Evolutionary conservation across 176 grass and related monocot genomes (phyloP), one percentile per base, ranked within the genome.

Genomic region (Paspalum notatum): DNA sequence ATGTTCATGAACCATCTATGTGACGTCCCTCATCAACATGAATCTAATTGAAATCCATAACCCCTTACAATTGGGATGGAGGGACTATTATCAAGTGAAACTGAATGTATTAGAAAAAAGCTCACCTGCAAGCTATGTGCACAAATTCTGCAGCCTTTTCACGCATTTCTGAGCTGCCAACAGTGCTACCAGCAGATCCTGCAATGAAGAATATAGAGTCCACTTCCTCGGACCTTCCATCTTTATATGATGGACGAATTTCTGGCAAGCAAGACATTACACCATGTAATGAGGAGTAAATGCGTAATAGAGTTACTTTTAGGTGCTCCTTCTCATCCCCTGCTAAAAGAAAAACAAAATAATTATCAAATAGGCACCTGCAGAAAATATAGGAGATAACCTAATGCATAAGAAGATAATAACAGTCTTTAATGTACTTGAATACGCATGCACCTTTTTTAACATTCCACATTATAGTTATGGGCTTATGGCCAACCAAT

Each of bases 211-310:
- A 62, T 56, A 18, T 76, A n/a, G 86, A 16, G 43, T 89, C 92
- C 62, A 84, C 84, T 27, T 82, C 70, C 84, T 91, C 87, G 10
- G 79, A 76, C 54, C 75, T 87, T 73, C 87, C 87, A 85, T 89
- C 61, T 84, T 84, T 95, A 81, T 84, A 87, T 74, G 87, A 91
- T 25, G 92, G 95, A 10, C 75, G 86, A 85, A 98, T 85, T 87
- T 95, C 95, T 80, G 95, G 95, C 41, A 98, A 93, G 84, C 92
- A 98, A 58, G 95, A 95, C 92, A 98, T 98, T 79, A 94, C 92
- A 78, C 95, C 95, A 83, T 91, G 90, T 80, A 98, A 89, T 85
- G 88, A 82, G 81, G 95, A 98, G 76, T 90, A 76, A 75, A 98
- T 95, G 55, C 95, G 90, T 68, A 98, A 86, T 66, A 98, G 86